A percentile compares a stretch with the other conserved stretches of the same genome.
Evolutionary conservation across 1,284 basidiomycete genomes (phyloP).

Genomic region (Fomitiporia mediterranea): DNA sequence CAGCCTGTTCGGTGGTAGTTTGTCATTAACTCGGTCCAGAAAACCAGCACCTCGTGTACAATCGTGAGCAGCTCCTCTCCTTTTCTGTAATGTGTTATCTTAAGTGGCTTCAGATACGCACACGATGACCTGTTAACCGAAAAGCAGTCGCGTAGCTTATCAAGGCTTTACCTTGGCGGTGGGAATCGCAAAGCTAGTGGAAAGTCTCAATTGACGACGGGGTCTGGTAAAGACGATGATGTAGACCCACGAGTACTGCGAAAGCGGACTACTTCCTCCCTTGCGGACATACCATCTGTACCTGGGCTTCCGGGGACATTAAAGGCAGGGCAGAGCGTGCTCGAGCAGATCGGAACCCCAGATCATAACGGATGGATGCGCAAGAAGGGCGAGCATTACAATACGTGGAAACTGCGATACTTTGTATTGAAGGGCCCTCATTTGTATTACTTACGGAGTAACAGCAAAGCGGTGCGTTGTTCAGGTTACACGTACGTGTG

Average conservation of each 20-base stretch:
- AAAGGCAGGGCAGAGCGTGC: constrained; percentile 64
- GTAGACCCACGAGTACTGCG: constrained; percentile 24
- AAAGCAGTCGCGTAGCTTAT: constrained; percentile 39
- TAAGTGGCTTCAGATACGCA: constrained; percentile 16
- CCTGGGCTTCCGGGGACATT: constrained; percentile 29
- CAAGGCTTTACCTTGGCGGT: constrained; percentile 39
- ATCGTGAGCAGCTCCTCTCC: constrained; percentile 36
- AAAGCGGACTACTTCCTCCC: constrained; percentile 28
- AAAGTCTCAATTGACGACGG: constrained; percentile 27
- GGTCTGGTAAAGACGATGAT: constrained; percentile 23
- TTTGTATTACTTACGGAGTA: constrained; percentile 79
- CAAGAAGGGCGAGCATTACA: constrained; percentile 93
- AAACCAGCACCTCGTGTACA: constrained; percentile 78
- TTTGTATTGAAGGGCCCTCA: constrained; percentile 93
- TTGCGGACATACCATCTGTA: constrained; percentile 6
- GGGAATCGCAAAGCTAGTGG: constrained; percentile 36
- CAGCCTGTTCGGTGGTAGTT: constrained; percentile 71
- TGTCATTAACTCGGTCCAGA: constrained; percentile 59
- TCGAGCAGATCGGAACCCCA: constrained; percentile 84
- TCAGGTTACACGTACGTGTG: background rate
- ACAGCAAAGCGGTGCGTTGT: constrained; percentile 57
- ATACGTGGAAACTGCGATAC: constrained; percentile 90
- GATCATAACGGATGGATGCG: constrained; percentile 93
- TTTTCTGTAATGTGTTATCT: constrained; percentile 31
- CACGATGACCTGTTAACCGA: constrained; percentile 22